Evolutionary conservation across 2,329 filamentous ascomycete genomes (phyloP).

Genomic region (Blumeria hordei): DNA sequence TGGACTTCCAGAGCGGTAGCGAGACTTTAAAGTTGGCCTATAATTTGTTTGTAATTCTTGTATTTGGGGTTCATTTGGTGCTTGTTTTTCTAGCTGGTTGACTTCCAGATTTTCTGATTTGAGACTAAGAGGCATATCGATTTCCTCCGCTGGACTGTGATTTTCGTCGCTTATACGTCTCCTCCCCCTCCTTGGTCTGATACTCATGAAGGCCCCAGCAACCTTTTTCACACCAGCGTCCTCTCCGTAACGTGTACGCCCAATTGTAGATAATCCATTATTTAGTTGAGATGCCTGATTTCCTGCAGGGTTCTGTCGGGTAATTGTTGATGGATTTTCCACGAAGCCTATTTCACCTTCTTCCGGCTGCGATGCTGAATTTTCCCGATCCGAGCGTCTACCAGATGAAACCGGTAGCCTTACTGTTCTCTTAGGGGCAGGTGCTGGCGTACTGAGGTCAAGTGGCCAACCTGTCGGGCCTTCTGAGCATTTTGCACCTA

Average conservation of each 20-base stretch:
- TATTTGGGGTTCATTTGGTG: conserved; percentile 9
- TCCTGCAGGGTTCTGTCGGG: conserved; percentile 22
- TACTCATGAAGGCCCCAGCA: conserved; percentile 54
- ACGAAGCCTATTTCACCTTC: conserved; percentile 7
- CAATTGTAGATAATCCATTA: conserved; percentile 23
- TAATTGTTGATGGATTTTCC: conserved; percentile 21
- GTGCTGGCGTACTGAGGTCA: conserved; percentile 14
- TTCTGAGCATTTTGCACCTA: conserved; percentile 4
- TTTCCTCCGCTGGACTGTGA: conserved; percentile 17
- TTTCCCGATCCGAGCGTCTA: conserved; percentile 8
- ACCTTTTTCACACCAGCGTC: conserved; percentile 45
- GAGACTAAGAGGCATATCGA: conserved; percentile 11
- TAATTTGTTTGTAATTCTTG: conserved; percentile 13
- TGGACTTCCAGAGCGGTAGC: conserved; percentile 28
- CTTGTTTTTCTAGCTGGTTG: conserved; percentile 8
- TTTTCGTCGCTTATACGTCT: conserved; percentile 28
- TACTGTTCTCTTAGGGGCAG: conserved; percentile 10
- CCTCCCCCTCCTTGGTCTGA: conserved; percentile 52
- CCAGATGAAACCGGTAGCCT: conserved; percentile 12
- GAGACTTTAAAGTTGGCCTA: conserved; percentile 14
- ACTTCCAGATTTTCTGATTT: conserved; percentile 10
- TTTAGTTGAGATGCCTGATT: conserved; percentile 29
- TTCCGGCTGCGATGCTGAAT: conserved; percentile 8
- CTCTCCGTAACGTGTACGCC: conserved; percentile 31
- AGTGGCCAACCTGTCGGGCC: conserved; percentile 8